A percentile compares a stretch with the other conserved stretches of the same genome.
These are phyloP conservation scores for Acanthamoeba healyi DNA, from an alignment of 208 protist genomes.

Conservation along the genomic window DNA sequence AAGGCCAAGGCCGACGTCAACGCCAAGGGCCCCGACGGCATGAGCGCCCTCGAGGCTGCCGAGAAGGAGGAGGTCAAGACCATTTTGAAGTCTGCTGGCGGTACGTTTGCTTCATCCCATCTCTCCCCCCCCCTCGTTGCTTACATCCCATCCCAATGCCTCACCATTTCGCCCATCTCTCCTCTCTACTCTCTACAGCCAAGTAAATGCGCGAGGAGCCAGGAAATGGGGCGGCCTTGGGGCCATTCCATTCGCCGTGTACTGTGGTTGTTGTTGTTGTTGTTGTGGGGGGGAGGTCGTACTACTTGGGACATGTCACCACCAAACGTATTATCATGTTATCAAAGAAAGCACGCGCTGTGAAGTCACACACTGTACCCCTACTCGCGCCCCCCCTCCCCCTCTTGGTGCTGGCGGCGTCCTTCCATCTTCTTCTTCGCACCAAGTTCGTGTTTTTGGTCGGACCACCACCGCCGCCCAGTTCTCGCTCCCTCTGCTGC, in stretches of 20 bases:
- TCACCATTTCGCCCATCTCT: neutral
- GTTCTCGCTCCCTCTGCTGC: neutral
- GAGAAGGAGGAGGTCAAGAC: constrained; percentile 77
- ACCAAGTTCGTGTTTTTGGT: no score
- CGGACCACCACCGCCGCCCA: no score
- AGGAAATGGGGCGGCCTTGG: neutral
- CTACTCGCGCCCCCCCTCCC: neutral
- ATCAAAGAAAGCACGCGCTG: neutral
- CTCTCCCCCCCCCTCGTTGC: neutral
- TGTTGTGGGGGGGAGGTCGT: no score
- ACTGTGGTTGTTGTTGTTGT: neutral
- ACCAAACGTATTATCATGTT: no score
- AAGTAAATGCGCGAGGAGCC: neutral
- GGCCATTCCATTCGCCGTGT: neutral
- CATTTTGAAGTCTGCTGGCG: constrained; percentile 27
- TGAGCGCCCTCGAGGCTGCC: constrained; percentile 74
- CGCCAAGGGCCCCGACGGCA: constrained; percentile 78
- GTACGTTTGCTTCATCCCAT: neutral
- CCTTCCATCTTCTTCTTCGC: neutral
- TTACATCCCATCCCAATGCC: neutral
- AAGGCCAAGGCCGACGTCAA: constrained; percentile 67
- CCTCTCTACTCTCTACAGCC: neutral
- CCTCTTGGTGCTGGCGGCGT: neutral
- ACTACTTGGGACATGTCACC: no score
- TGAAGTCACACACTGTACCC: neutral